Evolutionary conservation across 352 stramenopile species (phyloP).

Genomic region (Hyaloperonospora brassicae): DNA sequence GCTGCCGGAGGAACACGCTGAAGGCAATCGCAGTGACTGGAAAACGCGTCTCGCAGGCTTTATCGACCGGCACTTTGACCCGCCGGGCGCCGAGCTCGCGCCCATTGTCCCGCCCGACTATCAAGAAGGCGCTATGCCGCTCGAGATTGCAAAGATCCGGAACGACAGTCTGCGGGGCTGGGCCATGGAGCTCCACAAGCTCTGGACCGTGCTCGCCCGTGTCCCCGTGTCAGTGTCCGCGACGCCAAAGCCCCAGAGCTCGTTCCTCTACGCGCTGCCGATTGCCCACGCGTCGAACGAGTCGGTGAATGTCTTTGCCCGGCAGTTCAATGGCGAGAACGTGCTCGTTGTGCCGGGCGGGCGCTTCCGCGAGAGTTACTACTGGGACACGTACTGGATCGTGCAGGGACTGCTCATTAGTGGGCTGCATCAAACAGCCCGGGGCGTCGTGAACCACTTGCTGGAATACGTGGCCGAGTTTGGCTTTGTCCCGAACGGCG

Average conservation of each 20-base stretch:
- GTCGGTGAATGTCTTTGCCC: constrained; percentile 6
- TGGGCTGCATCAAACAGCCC: constrained; percentile 60
- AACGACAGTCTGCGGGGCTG: constrained; percentile 42
- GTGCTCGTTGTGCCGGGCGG: constrained; percentile 83
- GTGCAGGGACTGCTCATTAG: constrained; percentile 79
- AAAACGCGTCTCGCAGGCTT: constrained; percentile 39
- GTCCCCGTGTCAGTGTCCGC: constrained; percentile 7
- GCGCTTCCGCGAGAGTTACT: constrained; percentile 88
- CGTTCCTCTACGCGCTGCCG: constrained; percentile 32
- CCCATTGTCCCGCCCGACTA: constrained; percentile 38
- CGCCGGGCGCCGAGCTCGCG: constrained; percentile 43
- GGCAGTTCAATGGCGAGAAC: constrained; percentile 27
- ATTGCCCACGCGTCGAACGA: constrained; percentile 8
- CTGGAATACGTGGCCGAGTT: constrained; percentile 80
- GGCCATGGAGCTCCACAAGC: constrained; percentile 57
- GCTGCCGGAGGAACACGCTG: constrained; percentile 1
- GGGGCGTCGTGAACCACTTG: constrained; percentile 78
- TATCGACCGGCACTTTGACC: constrained; percentile 53
- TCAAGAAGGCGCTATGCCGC: constrained; percentile 22
- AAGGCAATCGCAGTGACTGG: constrained; percentile 7
- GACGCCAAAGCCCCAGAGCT: constrained; percentile 13
- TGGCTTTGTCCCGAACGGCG: constrained; percentile 86
- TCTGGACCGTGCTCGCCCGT: constrained; percentile 69
- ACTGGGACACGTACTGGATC: constrained; percentile 92
- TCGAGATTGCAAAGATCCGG: constrained; percentile 38